phyloP scores from a whole-genome alignment of 192 early-diverging fungal species.

The Coemansia sp. region DNA sequence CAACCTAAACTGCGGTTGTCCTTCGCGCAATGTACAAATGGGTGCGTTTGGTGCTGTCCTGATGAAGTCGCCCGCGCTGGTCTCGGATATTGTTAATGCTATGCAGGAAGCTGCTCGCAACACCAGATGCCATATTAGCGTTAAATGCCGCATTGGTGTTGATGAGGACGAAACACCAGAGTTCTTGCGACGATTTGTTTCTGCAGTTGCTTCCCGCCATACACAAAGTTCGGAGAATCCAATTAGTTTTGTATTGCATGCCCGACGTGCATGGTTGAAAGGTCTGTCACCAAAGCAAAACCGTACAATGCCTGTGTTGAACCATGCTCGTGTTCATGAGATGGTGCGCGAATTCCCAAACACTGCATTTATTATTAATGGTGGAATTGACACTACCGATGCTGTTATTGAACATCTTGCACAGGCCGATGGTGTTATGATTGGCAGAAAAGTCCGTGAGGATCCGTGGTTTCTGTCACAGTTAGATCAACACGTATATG shows the following conservation, averaged over 20 bases:
- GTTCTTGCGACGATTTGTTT: conserved; percentile 52
- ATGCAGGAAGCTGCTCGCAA: conserved; percentile 52
- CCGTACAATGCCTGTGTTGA: conserved; percentile 62
- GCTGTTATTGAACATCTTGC: conserved; percentile 53
- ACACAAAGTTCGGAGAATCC: neutral
- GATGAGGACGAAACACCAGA: conserved; percentile 66
- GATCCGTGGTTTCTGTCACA: conserved; percentile 65
- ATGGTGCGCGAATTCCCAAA: conserved; percentile 58
- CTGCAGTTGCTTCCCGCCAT: conserved; percentile 9
- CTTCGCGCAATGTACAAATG: conserved; percentile 67
- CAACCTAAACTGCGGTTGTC: conserved; percentile 74
- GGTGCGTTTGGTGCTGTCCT: conserved; percentile 66
- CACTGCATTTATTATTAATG: conserved; percentile 63
- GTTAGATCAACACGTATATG: conserved; percentile 55
- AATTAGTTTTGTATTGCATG: conserved; percentile 64
- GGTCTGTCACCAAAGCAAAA: conserved; percentile 69
- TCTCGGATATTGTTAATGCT: conserved; percentile 59
- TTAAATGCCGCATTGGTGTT: conserved; percentile 78
- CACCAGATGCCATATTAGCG: conserved; percentile 56
- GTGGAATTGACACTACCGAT: conserved; percentile 61
- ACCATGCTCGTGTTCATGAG: conserved; percentile 61
- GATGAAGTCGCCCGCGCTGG: conserved; percentile 63
- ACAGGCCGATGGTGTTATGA: conserved; percentile 64
- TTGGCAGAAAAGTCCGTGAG: conserved; percentile 68
- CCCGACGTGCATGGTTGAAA: conserved; percentile 66